A percentile compares a stretch with the other conserved stretches of the same genome.
Evolutionary conservation across 805 yeast species (phyloP).

Genomic region (Jamesozyma piceae): DNA sequence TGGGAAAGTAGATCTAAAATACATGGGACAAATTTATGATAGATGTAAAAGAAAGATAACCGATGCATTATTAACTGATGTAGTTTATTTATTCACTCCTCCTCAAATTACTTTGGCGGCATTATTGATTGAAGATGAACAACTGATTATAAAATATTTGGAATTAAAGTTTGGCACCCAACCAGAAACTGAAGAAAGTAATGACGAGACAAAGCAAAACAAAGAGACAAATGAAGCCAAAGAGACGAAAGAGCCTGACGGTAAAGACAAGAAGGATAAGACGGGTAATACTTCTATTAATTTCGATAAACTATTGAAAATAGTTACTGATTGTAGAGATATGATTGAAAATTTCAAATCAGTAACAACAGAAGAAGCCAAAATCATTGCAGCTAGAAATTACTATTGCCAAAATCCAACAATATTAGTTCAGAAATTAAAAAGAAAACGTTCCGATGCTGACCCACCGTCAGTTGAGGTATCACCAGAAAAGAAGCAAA

Average conservation of each 20-base stretch:
- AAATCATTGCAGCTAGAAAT: constrained; percentile 51
- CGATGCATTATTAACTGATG: constrained; percentile 69
- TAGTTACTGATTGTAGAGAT: constrained; percentile 42
- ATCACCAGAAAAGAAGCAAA: constrained; percentile 11
- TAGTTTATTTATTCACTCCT: constrained; percentile 71
- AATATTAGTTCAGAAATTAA: constrained; percentile 42
- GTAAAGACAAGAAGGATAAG: constrained; percentile 35
- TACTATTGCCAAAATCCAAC: constrained; percentile 55
- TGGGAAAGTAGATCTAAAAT: constrained; percentile 41
- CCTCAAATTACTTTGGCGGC: constrained; percentile 94
- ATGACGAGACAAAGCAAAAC: constrained; percentile 7
- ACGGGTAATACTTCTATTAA: constrained; percentile 14
- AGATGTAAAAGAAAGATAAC: constrained; percentile 55
- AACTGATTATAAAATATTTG: constrained; percentile 57
- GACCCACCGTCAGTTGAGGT: constrained; percentile 2
- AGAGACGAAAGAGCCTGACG: constrained; percentile 13
- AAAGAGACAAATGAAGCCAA: constrained; percentile 3
- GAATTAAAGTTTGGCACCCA: constrained; percentile 44
- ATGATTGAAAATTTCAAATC: constrained; percentile 35
- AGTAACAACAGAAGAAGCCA: constrained; percentile 54
- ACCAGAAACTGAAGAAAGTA: constrained; percentile 9
- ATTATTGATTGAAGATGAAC: constrained; percentile 55
- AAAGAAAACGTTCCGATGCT: constrained; percentile 33
- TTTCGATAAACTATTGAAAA: constrained; percentile 37
- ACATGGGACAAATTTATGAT: constrained; percentile 63